Percentiles rank a stretch among this genome's conserved stretches.
phyloP scores from a whole-genome alignment of 208 protist genomes.

The Crithidia acanthocephali region DNA sequence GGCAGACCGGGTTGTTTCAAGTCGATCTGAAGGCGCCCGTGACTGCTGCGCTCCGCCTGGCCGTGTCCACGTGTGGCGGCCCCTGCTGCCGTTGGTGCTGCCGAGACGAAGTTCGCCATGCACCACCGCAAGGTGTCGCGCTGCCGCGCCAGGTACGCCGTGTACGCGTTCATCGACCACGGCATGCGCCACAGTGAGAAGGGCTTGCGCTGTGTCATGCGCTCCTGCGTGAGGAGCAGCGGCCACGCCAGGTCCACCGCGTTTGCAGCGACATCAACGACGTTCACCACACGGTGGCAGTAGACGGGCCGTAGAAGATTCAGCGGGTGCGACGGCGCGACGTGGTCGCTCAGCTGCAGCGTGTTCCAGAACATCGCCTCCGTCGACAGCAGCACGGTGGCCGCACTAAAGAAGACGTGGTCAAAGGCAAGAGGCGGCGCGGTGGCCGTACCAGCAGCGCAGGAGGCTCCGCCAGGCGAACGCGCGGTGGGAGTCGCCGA shows the following conservation, averaged over 20 bases:
- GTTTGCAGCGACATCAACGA: constrained; percentile 35
- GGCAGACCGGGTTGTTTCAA: not conserved
- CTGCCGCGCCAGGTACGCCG: constrained; percentile 33
- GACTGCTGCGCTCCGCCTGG: not conserved
- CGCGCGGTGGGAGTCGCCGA: not conserved
- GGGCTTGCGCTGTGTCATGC: constrained; percentile 14
- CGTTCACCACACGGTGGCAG: constrained; percentile 38
- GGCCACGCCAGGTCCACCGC: constrained; percentile 14
- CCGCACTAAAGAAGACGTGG: constrained; percentile 34
- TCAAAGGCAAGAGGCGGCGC: not conserved
- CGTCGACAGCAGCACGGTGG: constrained; percentile 45
- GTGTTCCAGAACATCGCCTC: constrained; percentile 37
- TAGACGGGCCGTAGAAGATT: constrained; percentile 46
- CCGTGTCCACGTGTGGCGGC: not conserved
- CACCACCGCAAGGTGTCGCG: constrained; percentile 14
- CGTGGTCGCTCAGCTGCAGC: constrained; percentile 34
- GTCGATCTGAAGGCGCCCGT: not conserved
- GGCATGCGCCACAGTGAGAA: constrained; percentile 17
- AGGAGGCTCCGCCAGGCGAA: too few species aligned
- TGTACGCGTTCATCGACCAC: constrained; percentile 41
- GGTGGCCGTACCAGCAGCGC: too few species aligned
- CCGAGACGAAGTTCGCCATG: constrained; percentile 11
- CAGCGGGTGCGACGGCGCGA: constrained; percentile 36
- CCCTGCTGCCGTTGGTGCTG: not conserved
- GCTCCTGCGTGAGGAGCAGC: constrained; percentile 32